Evolutionary conservation across 2,329 filamentous ascomycete species (phyloP), one percentile per base, ranked within the genome.

Genomic region (Setomelanomma holmii): DNA sequence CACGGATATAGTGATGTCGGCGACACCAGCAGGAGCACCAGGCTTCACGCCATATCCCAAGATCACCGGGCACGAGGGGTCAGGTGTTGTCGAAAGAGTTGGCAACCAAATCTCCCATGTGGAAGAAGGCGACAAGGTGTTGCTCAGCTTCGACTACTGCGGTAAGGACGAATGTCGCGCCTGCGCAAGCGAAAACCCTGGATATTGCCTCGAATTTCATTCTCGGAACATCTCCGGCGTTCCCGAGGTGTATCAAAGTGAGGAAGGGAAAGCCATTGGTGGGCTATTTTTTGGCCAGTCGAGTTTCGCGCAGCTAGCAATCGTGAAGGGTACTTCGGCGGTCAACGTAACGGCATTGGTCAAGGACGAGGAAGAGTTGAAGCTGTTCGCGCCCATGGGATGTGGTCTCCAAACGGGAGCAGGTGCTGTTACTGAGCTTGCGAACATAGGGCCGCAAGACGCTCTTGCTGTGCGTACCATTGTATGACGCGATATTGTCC

Each of bases 1-100:
- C 52, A 82, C 82, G 0, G 83, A 85, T 56, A 61, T 83, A 8
- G 67, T 79, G 22, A 76, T 82, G 45, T 80, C 78, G 2, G 72
- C 76, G 7, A 46, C 72, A 14, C 73, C 67, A 8, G 63, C 78
- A 21, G 69, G 67, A 10, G 68, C 42, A 2, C 58, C 76, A 5
- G 49, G 52, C 2, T 54, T 55, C 16, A 12, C 48, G 4, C 74
- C 74, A 30, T 82, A 80, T 55, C 80, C 80, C 0, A 66, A 75
- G 21, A 75, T 84, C 1, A 67, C 83, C 14, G 83, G 82, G 2
- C 83, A 85, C 55, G 82, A 85, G 72, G 82, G 82, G 76, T 51
- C 80, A 1, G 82, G 82, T 5, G 79, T 82, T 49, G 81, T 85
- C 12, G 74, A 75, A 46, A 65, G 73, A 47, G 67, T 79, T 36